Base-by-base conservation (phyloP, 345 rosid species). In the Hibiscus trionum region DNA sequence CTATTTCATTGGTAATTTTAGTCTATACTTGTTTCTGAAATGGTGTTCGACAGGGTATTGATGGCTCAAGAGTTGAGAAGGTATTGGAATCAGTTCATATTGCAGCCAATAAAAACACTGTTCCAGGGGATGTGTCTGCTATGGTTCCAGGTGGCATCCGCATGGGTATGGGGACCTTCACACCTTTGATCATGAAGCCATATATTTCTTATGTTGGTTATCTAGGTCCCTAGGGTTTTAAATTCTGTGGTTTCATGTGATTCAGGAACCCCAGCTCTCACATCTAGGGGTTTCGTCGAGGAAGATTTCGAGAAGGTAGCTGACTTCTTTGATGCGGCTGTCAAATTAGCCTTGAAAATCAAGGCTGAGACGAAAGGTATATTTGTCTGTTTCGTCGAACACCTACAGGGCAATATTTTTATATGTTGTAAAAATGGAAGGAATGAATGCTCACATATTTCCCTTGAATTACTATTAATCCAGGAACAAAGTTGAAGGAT, bases 81-180 rank as follows among this genome's bases (percentile, higher is more conserved):
- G 97, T 94, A 52, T 66, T 91, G 78, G 98, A 94, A 81, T 80
- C 79, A 0, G 96, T 94, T 76, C 97, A 94, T 73, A 91, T 94
- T 46, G 96, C 98, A 29, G 94, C 98, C 64, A 93, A 91, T 80
- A 90, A 94, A 64, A 94, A 94, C 83, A 91, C 97, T 24, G 98
- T 94, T 73, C 96, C 98, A 2, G 96, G 97, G n/a, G 97, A 94
- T 85, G 95, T 94, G 71, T 94, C 97, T 27, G 97, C 97, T 76
- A 90, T 91, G 95, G 97, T 91, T 84, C 98, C 97, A 64, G 98
- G 97, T 79, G 97, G 98, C 69, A 87, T 93, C 76, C 89, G 94
- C 33, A 91, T 93, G 98, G 98, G 97, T 93, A 88, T 50, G 83
- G 55, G 55, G 5, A 19, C 29, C 35, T 73, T 24, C 26, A 49